A percentile compares a stretch with the other conserved stretches of the same genome.
Conservation (phyloP, 179 eudicot genomes). For the Vitellaria paradoxa region DNA sequence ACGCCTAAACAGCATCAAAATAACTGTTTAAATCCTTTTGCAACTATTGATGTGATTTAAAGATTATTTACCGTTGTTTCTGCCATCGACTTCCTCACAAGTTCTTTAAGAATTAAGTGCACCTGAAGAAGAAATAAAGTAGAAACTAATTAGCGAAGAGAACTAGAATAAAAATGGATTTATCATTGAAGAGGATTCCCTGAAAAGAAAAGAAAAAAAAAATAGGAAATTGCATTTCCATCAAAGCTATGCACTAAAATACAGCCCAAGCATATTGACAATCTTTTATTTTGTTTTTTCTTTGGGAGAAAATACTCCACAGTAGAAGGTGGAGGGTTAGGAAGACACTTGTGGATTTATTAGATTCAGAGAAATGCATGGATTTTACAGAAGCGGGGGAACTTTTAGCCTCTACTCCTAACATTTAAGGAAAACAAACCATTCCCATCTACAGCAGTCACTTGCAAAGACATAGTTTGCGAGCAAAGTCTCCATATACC, state of each 20-base stretch:
- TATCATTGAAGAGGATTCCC: background rate
- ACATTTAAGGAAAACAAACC: background rate
- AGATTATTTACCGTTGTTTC: slow-evolving; percentile 56
- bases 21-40: too few relatives aligned
- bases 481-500: background rate
- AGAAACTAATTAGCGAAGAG: background rate
- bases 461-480: background rate
- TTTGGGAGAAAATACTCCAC: background rate
- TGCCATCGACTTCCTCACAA: slow-evolving; percentile 87
- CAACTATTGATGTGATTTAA: too few relatives aligned
- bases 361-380: background rate
- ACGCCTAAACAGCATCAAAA: too few relatives aligned
- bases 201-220: background rate
- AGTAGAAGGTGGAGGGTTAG: background rate
- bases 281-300: background rate
- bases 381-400: background rate
- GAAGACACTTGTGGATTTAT: background rate
- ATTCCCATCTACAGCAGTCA: background rate
- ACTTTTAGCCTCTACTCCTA: background rate
- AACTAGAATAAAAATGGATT: slow-evolving; percentile 1
- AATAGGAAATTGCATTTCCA: background rate
- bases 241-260: background rate
- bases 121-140: slow-evolving; percentile 45
- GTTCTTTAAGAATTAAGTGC: slow-evolving; percentile 85
- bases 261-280: background rate